phyloP scores from a whole-genome alignment of 2,329 filamentous ascomycete species.

The Epichloe elymi region DNA sequence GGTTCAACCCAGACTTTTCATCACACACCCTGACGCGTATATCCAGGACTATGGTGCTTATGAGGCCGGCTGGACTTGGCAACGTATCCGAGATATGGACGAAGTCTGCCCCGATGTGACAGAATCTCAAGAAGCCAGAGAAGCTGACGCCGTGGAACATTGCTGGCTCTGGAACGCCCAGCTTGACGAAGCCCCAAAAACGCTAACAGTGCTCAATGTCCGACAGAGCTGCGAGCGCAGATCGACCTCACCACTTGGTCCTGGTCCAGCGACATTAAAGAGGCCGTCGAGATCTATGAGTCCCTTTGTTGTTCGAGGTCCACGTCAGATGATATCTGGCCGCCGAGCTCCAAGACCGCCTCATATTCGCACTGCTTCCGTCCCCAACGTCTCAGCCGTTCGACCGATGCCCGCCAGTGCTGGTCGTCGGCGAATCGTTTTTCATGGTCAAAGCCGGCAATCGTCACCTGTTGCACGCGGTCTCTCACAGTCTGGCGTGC shows the following conservation, averaged over 20 bases:
- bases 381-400: slow-evolving; percentile 29
- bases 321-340: slow-evolving; percentile 27
- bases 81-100: slow-evolving; percentile 49
- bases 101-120: slow-evolving; percentile 37
- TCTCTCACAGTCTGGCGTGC: slow-evolving; percentile 18
- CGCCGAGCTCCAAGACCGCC: slow-evolving; percentile 31
- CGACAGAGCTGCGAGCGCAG: slow-evolving; percentile 27
- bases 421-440: slow-evolving; percentile 32
- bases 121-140: slow-evolving; percentile 35
- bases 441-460: slow-evolving; percentile 24
- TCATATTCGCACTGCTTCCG: slow-evolving; percentile 38
- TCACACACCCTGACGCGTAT: slow-evolving; percentile 65
- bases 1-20: slow-evolving; percentile 53
- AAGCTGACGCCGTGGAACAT: slow-evolving; percentile 48
- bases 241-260: slow-evolving; percentile 26
- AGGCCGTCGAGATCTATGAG: slow-evolving; percentile 17
- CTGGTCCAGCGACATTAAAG: slow-evolving; percentile 16
- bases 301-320: slow-evolving; percentile 21
- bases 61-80: slow-evolving; percentile 56
- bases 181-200: slow-evolving; percentile 44
- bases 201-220: slow-evolving; percentile 29
- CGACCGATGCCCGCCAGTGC: slow-evolving; percentile 23
- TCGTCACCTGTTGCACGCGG: slow-evolving; percentile 18
- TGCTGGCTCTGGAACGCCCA: slow-evolving; percentile 56
- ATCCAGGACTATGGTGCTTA: slow-evolving; percentile 47